Conservation (phyloP, 176 grass and related monocot genomes). For the Urochloa ruziziensis region DNA sequence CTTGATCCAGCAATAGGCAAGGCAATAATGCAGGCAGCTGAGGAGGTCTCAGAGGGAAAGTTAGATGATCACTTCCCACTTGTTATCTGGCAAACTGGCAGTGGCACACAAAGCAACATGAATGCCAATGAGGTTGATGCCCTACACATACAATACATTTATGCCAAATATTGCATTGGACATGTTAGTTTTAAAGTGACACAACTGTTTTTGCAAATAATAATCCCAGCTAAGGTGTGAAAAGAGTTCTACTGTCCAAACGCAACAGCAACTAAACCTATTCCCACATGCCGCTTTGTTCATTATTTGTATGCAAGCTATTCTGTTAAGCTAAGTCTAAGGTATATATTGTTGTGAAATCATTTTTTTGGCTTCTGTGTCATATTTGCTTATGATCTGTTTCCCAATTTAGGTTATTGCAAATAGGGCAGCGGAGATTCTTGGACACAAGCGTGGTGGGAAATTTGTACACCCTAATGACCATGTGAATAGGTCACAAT, state of each 20-base stretch:
- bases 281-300: not conserved
- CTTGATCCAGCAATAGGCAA: conserved; percentile 83
- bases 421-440: conserved; percentile 94
- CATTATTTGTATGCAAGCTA: not conserved
- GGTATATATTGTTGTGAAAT: not conserved
- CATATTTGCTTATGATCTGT: conserved; percentile 20
- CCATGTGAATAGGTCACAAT: conserved; percentile 96
- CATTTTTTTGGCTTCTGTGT: conserved; percentile 6
- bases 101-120: conserved; percentile 99
- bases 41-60: conserved; percentile 90
- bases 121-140: conserved; percentile 91
- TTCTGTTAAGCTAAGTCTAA: not conserved
- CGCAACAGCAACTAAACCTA: not conserved
- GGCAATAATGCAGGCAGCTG: conserved; percentile 84
- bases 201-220: not conserved
- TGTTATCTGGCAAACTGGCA: conserved; percentile 99
- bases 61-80: conserved; percentile 93
- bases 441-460: conserved; percentile 85
- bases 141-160: not conserved
- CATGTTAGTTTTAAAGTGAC: conserved; percentile 1
- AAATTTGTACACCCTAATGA: conserved; percentile 99
- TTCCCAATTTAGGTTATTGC: conserved; percentile 79
- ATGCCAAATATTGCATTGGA: conserved; percentile 3
- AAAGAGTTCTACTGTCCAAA: not conserved
- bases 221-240: not conserved